These are phyloP conservation scores for Corymbia calophylla DNA, from an alignment of 441 rosid species.

Conservation along the genomic window DNA sequence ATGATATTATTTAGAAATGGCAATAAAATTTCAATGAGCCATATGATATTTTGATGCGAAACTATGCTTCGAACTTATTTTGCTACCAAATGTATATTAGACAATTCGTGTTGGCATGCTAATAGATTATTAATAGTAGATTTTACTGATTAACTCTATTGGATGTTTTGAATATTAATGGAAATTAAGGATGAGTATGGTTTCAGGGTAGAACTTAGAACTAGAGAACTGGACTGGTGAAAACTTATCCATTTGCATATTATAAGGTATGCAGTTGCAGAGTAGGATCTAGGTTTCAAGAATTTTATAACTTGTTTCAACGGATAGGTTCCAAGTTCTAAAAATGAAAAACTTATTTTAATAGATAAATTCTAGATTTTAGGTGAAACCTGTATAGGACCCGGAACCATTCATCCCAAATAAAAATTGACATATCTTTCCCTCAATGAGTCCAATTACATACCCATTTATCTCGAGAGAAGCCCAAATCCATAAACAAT, in stretches of 20 bases:
- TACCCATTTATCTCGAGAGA: background rate
- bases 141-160: background rate
- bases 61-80: background rate
- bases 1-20: background rate
- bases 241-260: no score
- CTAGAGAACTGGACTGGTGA: no score
- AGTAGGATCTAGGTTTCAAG: no score
- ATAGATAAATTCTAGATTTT: no score
- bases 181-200: background rate
- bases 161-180: background rate
- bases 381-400: no score
- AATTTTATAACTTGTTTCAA: no score
- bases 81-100: background rate
- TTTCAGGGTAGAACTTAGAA: no score
- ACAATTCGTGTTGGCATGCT: background rate
- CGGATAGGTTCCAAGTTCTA: no score
- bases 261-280: no score
- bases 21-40: background rate
- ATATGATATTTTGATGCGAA: background rate
- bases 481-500: background rate
- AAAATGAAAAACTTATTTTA: no score
- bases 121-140: background rate
- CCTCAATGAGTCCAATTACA: background rate
- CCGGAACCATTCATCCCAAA: no score
- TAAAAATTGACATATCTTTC: background rate